phyloP scores from a whole-genome alignment of 257 asterid genomes.

The Nicotiana paniculata region DNA sequence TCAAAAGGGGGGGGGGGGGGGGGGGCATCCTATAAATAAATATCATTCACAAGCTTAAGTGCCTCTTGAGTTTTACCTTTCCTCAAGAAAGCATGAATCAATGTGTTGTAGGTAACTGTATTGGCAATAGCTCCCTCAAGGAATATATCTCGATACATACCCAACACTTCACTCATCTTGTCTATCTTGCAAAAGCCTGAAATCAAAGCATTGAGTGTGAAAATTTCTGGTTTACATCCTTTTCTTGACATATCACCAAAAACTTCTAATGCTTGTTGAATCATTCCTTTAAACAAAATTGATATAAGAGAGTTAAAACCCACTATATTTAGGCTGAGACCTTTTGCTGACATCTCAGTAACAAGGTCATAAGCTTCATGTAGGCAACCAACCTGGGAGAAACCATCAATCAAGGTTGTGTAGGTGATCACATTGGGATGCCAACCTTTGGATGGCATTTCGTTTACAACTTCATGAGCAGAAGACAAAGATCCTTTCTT shows the following conservation, averaged over 20 bases:
- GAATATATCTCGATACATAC: constrained; percentile 62
- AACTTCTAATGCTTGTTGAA: constrained; percentile 47
- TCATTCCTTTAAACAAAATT: constrained; percentile 61
- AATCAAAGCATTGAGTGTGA: constrained; percentile 66
- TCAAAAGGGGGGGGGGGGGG: too few species aligned
- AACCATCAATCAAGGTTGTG: constrained; percentile 70
- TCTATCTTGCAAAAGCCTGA: constrained; percentile 54
- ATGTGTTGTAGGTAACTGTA: constrained; percentile 68
- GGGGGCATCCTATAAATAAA: constrained; percentile 62
- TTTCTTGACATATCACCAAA: constrained; percentile 36
- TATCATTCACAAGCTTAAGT: constrained; percentile 64
- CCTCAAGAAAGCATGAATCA: constrained; percentile 60
- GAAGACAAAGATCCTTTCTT: constrained; percentile 54
- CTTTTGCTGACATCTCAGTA: constrained; percentile 56
- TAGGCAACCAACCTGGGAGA: constrained; percentile 54
- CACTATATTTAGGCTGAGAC: constrained; percentile 52
- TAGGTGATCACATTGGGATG: constrained; percentile 62
- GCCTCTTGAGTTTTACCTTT: constrained; percentile 51
- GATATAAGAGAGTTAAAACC: constrained; percentile 78
- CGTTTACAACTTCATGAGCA: constrained; percentile 47
- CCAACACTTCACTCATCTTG: constrained; percentile 60
- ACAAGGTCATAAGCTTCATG: constrained; percentile 53
- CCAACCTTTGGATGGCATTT: constrained; percentile 42
- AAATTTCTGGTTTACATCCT: constrained; percentile 70
- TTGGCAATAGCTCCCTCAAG: constrained; percentile 77